Conservation (phyloP, 805 yeast genomes). For the Brettanomyces custersianus region DNA sequence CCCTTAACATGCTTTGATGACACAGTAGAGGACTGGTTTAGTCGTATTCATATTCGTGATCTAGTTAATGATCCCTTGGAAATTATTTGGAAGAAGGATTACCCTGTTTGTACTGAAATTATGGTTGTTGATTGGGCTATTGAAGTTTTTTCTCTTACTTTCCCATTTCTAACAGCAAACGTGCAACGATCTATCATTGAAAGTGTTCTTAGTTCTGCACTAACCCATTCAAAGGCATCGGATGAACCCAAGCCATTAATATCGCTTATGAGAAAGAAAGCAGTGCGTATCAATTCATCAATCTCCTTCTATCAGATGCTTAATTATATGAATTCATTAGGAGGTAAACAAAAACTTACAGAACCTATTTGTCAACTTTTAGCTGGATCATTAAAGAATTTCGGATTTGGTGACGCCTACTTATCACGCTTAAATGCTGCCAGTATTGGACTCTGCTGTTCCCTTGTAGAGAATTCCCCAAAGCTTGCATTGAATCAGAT, state of each 20-base stretch:
- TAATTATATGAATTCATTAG: slow-evolving; percentile 17
- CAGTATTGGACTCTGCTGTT: slow-evolving; percentile 23
- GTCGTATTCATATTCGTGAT: slow-evolving; percentile 30
- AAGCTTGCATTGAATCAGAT: slow-evolving; percentile 30
- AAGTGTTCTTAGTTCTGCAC: slow-evolving; percentile 51
- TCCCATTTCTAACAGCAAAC: slow-evolving; percentile 63
- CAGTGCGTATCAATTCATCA: slow-evolving; percentile 52
- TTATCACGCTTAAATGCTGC: slow-evolving; percentile 22
- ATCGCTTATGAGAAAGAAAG: slow-evolving; percentile 25
- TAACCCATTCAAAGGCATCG: slow-evolving; percentile 32
- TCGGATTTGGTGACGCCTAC: slow-evolving; percentile 15
- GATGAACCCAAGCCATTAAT: slow-evolving; percentile 8
- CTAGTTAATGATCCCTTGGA: slow-evolving; percentile 34
- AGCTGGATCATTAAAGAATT: slow-evolving; percentile 21
- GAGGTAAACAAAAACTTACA: slow-evolving; percentile 3
- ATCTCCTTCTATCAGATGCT: slow-evolving; percentile 53
- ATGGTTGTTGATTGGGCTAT: slow-evolving; percentile 69
- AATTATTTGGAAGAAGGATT: too few relatives aligned
- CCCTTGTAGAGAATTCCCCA: slow-evolving; percentile 16
- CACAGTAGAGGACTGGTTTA: slow-evolving; percentile 23
- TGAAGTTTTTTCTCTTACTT: slow-evolving; percentile 61
- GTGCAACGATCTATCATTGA: slow-evolving; percentile 87
- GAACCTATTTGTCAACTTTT: slow-evolving; percentile 16
- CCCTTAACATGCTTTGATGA: slow-evolving; percentile 25
- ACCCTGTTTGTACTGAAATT: slow-evolving; percentile 37